These are phyloP conservation scores for Penicillium corylophilum DNA, from an alignment of 2,329 filamentous ascomycete genomes.

Conservation along the genomic window DNA sequence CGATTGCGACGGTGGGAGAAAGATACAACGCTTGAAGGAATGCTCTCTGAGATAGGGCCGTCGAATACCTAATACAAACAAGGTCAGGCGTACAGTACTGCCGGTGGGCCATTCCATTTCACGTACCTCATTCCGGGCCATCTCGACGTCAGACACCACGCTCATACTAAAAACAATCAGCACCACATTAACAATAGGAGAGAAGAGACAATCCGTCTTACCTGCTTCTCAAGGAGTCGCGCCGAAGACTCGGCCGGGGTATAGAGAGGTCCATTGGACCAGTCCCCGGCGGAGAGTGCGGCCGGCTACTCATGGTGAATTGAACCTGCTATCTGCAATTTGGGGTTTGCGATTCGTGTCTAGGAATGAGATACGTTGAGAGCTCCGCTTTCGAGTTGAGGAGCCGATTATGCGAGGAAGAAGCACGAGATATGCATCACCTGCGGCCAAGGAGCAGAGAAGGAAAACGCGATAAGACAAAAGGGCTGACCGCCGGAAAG, in stretches of 20 bases:
- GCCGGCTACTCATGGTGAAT: slow-evolving; percentile 30
- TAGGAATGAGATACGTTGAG: neutral
- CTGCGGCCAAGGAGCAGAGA: neutral
- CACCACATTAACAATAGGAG: neutral
- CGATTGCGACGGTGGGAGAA: slow-evolving; percentile 81
- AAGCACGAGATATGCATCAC: neutral
- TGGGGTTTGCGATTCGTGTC: neutral
- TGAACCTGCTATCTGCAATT: neutral
- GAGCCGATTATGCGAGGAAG: neutral
- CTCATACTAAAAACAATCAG: slow-evolving; percentile 54
- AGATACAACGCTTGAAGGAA: slow-evolving; percentile 90
- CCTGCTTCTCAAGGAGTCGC: slow-evolving; percentile 44
- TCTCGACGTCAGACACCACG: slow-evolving; percentile 93
- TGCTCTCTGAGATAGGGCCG: slow-evolving; percentile 88
- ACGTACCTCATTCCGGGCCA: slow-evolving; percentile 89
- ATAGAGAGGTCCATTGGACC: slow-evolving; percentile 23
- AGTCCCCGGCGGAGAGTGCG: slow-evolving; percentile 25
- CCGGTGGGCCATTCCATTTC: neutral
- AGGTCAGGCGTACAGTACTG: slow-evolving; percentile 1
- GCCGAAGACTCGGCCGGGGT: slow-evolving; percentile 26
- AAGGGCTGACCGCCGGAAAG: neutral
- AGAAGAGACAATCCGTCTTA: slow-evolving; percentile 2
- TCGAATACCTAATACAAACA: slow-evolving; percentile 65
- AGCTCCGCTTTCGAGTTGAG: neutral
- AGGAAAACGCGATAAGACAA: neutral